Conservation (phyloP, 2,329 filamentous ascomycete genomes). For the Botrytis medusae region DNA sequence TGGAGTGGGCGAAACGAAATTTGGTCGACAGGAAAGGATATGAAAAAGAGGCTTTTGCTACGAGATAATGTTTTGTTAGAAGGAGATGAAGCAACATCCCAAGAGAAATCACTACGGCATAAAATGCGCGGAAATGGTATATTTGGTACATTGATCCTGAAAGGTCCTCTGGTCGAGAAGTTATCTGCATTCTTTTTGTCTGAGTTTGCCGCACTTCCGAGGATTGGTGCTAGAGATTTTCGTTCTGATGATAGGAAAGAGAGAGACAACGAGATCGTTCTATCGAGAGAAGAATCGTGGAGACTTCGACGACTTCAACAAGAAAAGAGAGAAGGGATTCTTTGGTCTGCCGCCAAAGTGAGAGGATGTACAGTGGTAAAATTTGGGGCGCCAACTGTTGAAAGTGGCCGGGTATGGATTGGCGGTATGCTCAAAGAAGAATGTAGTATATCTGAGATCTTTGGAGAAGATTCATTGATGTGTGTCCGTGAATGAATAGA, state of each 20-base stretch:
- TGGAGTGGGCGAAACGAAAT: constrained; percentile 89
- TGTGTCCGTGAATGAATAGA: constrained; percentile 57
- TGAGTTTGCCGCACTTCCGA: constrained; percentile 75
- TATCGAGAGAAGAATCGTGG: constrained; percentile 52
- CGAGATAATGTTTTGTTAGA: constrained; percentile 81
- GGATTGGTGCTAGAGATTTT: constrained; percentile 83
- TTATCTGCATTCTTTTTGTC: constrained; percentile 73
- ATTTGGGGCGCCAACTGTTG: constrained; percentile 79
- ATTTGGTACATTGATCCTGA: constrained; percentile 81
- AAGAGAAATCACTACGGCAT: constrained; percentile 46
- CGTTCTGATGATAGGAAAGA: constrained; percentile 52
- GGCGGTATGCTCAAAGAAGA: constrained; percentile 71
- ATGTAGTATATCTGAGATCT: constrained; percentile 66
- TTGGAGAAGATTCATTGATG: constrained; percentile 79
- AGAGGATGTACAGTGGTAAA: constrained; percentile 88
- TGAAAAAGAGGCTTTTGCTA: constrained; percentile 65
- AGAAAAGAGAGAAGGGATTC: constrained; percentile 60
- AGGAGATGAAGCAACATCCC: constrained; percentile 47
- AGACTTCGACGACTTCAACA: constrained; percentile 53
- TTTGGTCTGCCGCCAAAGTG: constrained; percentile 81
- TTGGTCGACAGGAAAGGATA: constrained; percentile 52
- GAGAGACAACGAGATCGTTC: constrained; percentile 41
- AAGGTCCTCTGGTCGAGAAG: constrained; percentile 66
- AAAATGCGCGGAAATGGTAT: constrained; percentile 76
- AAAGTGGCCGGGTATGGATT: constrained; percentile 79